phyloP scores from a whole-genome alignment of 305 asterid species.

The Fraxinus platypoda region DNA sequence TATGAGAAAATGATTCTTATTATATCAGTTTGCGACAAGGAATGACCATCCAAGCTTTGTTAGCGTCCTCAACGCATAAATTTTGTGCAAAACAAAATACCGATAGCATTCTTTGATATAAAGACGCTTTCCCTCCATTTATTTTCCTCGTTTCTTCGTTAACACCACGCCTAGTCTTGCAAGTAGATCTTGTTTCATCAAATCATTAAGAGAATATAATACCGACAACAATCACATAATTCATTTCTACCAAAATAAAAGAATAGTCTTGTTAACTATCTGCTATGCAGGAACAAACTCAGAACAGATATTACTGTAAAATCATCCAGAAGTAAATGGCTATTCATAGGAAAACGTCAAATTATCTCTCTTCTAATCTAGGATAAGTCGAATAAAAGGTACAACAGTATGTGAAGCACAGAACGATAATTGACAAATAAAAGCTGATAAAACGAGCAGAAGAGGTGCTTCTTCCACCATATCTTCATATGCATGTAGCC shows the following conservation, averaged over 20 bases:
- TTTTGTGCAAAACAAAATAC: not conserved
- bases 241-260: not conserved
- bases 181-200: not conserved
- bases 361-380: constrained; percentile 13
- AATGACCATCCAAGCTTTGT: not conserved
- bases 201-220: not conserved
- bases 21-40: not conserved
- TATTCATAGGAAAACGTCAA: not conserved
- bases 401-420: not conserved
- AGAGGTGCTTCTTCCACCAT: constrained; percentile 16
- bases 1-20: not conserved
- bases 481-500: not conserved
- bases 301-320: not conserved
- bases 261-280: not conserved
- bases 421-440: not conserved
- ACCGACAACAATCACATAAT: not conserved
- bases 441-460: not conserved
- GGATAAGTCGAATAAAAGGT: not conserved
- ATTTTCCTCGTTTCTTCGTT: not conserved
- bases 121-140: not conserved
- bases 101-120: not conserved
- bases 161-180: not conserved
- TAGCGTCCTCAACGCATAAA: not conserved
- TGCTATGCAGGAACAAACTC: constrained; percentile 6
- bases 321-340: not conserved